Conservation (phyloP, 495 filamentous ascomycete genomes). For the Chaetomium fimeti region DNA sequence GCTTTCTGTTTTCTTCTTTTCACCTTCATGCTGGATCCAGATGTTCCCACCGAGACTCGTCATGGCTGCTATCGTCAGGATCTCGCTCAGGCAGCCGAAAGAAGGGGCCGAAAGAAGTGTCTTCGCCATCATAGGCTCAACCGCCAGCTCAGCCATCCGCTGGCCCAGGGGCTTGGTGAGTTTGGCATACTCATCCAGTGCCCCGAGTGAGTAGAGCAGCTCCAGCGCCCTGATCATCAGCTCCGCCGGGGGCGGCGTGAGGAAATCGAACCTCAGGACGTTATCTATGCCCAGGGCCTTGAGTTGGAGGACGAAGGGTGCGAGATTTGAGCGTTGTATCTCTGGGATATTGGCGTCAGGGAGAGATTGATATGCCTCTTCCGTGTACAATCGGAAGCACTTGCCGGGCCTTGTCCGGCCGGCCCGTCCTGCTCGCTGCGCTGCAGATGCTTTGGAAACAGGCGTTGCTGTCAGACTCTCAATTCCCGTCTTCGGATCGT, state of each 20-base stretch:
- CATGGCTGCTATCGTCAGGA: conserved; percentile 93
- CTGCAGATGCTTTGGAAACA: conserved; percentile 88
- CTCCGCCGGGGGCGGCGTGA: conserved; percentile 84
- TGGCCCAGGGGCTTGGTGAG: conserved; percentile 83
- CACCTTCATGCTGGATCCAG: conserved; percentile 76
- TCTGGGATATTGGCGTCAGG: conserved; percentile 78
- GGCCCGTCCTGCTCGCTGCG: conserved; percentile 87
- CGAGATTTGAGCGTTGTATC: conserved; percentile 90
- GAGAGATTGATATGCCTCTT: conserved; percentile 67
- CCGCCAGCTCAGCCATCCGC: conserved; percentile 91
- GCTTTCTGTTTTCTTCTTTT: conserved; percentile 69
- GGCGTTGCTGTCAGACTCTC: conserved; percentile 85
- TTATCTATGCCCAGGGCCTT: conserved; percentile 97
- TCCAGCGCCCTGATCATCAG: conserved; percentile 86
- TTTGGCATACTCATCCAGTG: conserved; percentile 85
- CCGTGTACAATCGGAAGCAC: conserved; percentile 91
- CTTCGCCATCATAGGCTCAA: conserved; percentile 96
- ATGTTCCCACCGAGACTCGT: conserved; percentile 77
- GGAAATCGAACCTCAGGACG: conserved; percentile 83
- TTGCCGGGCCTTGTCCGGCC: conserved; percentile 92
- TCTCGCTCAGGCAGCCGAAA: conserved; percentile 79
- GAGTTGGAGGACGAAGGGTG: conserved; percentile 85
- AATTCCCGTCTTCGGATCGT: conserved; percentile 84
- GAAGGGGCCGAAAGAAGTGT: conserved; percentile 73
- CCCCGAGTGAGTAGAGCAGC: conserved; percentile 83